Base-by-base conservation (phyloP, 2,329 filamentous ascomycete species). In the Dactylellina drechsleri region DNA sequence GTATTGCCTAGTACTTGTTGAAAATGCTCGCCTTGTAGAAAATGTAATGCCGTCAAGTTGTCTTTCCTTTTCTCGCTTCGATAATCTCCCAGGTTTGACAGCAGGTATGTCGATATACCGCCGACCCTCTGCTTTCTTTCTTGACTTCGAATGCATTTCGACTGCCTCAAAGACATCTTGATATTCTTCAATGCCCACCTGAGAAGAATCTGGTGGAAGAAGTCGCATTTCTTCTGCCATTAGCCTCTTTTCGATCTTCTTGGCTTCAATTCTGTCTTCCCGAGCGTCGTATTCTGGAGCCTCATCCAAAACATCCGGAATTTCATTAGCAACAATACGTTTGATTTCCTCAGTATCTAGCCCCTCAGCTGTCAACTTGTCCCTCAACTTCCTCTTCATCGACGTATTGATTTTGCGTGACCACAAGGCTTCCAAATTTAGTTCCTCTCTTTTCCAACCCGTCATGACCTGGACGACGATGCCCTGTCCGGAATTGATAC, bases 401-500 rank as follows among this genome's bases (percentile, higher is more conserved):
- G 75, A 82, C 80, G 66, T 80, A 79, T 58, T 80, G 82, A 77
- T 83, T 82, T 75, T 86, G 59, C 13, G 83, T 81, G 50, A 82
- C 84, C 90, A 92, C 10, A 91, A 81, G 15, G 84, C 85, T 79
- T 92, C 90, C 62, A 92, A 81, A 79, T 91, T 87, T 40, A 91
- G 84, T 78, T 91, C 88, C 31, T 83, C 85, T 78, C 90, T 83
- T 82, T 91, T 91, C 79, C 90, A 88, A 77, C 90, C 88, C 0
- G 88, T 91, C 80, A 92, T 87, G 83, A 92, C 87, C 81, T 92
- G 90, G 45, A 91, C 87, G 40, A 92, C 89, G 61, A 92, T 84
- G 64, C 86, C 87, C 1, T 87, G 87, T 0, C 87, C 87, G 8
- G 95, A 87, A 80, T 97, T 96, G 75, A 98, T 91, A 82, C 95